Evolutionary conservation across 169 alveolate genomes (phyloP), one percentile per base, ranked within the genome.

Genomic region (Eimeria necatrix): DNA sequence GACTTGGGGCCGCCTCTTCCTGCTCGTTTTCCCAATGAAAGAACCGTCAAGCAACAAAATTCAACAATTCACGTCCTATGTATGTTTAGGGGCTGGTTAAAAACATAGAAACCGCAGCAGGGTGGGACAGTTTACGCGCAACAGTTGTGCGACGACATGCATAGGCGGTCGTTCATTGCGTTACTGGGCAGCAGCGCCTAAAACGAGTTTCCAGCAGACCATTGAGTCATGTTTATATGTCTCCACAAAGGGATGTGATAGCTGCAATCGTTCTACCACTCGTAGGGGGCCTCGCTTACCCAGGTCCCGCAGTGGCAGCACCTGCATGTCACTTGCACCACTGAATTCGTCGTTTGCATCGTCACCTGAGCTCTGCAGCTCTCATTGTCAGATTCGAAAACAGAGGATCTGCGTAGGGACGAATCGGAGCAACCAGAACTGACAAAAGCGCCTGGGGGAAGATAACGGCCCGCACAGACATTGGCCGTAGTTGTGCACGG

Each of bases 111-210:
- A 48, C 46, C 24, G 64, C 61, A 48, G 12, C 86, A 76, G 86
- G 41, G 86, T 41, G 64, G 64, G 49, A 76, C 86, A 49, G n/a
- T 8, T 76, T 76, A 46, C 46, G 64, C 61, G 20, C 64, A 76
- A 60, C 86, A 41, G 49, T 76, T 76, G 49, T 76, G 86, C 86
- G 86, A 76, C 86, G 86, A 26, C 86, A 76, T 76, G 86, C 61
- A 46, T 76, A 26, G 48, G 10, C 49, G 46, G 86, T 18, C 4
- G 61, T 48, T 48, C 49, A 56, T 41, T 4, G 49, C 64, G 86
- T 76, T 20, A 56, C 46, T 56, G 64, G 64, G 61, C 86, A n/a
- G 20, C 46, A 14, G 86, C 86, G 86, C 64, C 61, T 76, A 49
- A 48, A 20, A 48, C 49, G 46, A 48, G 41, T 76, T 76, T 46